Conservation (phyloP, 768 basidiomycete genomes). For the Boletus patriciae region DNA sequence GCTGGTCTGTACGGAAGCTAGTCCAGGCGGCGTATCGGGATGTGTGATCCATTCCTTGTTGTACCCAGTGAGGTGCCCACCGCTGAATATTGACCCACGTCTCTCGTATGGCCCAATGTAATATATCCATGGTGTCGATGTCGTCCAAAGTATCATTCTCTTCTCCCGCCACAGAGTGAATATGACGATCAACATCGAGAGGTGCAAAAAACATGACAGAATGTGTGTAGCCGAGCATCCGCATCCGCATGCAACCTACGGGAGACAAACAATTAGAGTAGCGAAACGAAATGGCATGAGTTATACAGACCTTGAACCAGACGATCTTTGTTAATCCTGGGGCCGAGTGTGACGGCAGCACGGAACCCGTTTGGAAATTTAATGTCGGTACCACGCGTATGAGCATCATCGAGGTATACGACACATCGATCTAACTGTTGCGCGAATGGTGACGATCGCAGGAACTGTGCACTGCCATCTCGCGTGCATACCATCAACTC, state of each 20-base stretch:
- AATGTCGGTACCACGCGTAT: slow-evolving; percentile 40
- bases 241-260: slow-evolving; percentile 56
- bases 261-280: neutral
- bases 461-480: too few relatives aligned
- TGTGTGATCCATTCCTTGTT: slow-evolving; percentile 33
- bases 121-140: slow-evolving; percentile 31
- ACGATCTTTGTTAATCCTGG: slow-evolving; percentile 28
- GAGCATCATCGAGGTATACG: slow-evolving; percentile 41
- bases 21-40: slow-evolving; percentile 18
- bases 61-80: slow-evolving; percentile 41
- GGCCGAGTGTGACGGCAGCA: slow-evolving; percentile 33
- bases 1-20: neutral
- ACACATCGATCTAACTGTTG: slow-evolving; percentile 21
- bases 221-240: slow-evolving; percentile 46
- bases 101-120: slow-evolving; percentile 45
- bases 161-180: slow-evolving; percentile 31
- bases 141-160: neutral
- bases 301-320: slow-evolving; percentile 33
- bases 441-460: too few relatives aligned
- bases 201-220: slow-evolving; percentile 49
- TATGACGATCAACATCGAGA: slow-evolving; percentile 38
- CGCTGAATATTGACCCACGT: slow-evolving; percentile 44
- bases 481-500: too few relatives aligned
- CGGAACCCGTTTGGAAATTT: slow-evolving; percentile 34
- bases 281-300: too few relatives aligned